Percentiles rank a stretch among this genome's conserved stretches.
phyloP scores from a whole-genome alignment of 2,329 filamentous ascomycete genomes.

The Dendryphion nanum region DNA sequence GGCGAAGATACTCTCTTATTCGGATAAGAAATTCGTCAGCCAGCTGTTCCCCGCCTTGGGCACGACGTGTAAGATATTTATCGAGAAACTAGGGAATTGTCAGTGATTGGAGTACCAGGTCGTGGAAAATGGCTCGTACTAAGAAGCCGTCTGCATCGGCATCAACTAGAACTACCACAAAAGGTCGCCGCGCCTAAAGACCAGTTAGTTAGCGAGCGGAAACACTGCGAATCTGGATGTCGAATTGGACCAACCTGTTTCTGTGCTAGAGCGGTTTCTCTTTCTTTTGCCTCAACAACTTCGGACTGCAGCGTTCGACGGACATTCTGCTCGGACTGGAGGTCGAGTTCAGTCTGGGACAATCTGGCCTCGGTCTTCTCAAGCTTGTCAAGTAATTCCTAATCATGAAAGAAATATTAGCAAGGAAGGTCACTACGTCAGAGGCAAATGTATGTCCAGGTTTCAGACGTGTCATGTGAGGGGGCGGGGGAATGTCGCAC shows the following conservation, averaged over 20 bases:
- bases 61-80: constrained; percentile 35
- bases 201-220: constrained; percentile 8
- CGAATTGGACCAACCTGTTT: constrained; percentile 29
- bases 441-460: neutral
- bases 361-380: constrained; percentile 37
- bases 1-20: constrained; percentile 35
- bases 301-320: constrained; percentile 35
- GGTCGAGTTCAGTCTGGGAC: constrained; percentile 36
- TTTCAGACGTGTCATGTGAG: neutral
- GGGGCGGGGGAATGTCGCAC: constrained; percentile 13
- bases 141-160: constrained; percentile 38
- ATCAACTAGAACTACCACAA: constrained; percentile 37
- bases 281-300: constrained; percentile 28
- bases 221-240: no score
- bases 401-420: no score
- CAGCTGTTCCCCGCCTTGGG: constrained; percentile 33
- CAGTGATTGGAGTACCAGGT: neutral
- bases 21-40: constrained; percentile 36
- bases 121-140: constrained; percentile 14
- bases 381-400: constrained; percentile 39
- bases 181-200: constrained; percentile 30
- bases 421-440: no score
- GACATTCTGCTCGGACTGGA: constrained; percentile 39
- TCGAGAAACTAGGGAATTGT: constrained; percentile 30
- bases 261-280: constrained; percentile 28